Percentiles rank a stretch among this genome's conserved stretches.
These are phyloP conservation scores for Sphaerobolus stellatus DNA, from an alignment of 1,284 basidiomycete genomes.

Conservation along the genomic window DNA sequence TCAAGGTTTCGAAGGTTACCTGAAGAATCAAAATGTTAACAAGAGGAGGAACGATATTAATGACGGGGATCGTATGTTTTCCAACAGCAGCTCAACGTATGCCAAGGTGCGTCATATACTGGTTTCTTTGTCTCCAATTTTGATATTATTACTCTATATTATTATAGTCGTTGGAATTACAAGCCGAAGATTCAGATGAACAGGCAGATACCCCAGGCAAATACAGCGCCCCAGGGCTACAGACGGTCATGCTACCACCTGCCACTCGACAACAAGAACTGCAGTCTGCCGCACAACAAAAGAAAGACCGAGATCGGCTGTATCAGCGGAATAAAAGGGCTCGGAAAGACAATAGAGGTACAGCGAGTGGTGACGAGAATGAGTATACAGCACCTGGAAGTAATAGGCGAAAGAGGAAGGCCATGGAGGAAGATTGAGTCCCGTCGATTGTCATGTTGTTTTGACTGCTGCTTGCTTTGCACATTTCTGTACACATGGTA, in stretches of 20 bases:
- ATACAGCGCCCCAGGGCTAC: constrained; percentile 59
- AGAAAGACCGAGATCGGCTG: constrained; percentile 70
- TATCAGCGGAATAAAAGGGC: constrained; percentile 75
- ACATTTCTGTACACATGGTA: no score
- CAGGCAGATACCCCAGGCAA: constrained; percentile 48
- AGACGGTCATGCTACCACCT: constrained; percentile 72
- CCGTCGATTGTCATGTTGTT: constrained; percentile 5
- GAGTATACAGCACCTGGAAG: constrained; percentile 50
- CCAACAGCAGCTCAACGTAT: constrained; percentile 70
- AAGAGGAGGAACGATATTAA: constrained; percentile 70
- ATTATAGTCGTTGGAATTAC: constrained; percentile 62
- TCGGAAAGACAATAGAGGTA: constrained; percentile 56
- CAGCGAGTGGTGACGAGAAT: constrained; percentile 66
- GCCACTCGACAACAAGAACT: constrained; percentile 59
- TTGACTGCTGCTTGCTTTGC: background rate
- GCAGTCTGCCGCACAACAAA: constrained; percentile 61
- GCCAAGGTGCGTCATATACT: constrained; percentile 52
- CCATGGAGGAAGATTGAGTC: constrained; percentile 54
- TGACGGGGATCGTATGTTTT: constrained; percentile 77
- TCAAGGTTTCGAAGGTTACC: constrained; percentile 78
- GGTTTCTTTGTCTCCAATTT: background rate
- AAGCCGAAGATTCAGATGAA: constrained; percentile 66
- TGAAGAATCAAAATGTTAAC: constrained; percentile 68
- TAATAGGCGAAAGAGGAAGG: constrained; percentile 57
- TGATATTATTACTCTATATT: background rate